Conservation (phyloP, 2,329 filamentous ascomycete species). For the Westerdykella aurantiaca region DNA sequence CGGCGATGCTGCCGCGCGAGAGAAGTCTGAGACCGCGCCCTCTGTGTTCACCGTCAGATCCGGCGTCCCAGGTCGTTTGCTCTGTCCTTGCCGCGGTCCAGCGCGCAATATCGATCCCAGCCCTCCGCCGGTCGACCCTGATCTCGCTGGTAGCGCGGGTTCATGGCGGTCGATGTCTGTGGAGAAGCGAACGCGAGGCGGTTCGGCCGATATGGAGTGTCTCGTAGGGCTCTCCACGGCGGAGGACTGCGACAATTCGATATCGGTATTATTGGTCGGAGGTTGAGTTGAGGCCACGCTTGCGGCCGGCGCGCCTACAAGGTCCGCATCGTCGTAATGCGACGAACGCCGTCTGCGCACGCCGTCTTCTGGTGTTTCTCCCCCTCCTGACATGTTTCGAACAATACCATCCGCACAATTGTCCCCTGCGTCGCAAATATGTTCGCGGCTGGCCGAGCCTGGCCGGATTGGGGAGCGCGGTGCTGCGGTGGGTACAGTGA, state of each 20-base stretch:
- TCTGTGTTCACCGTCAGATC: slow-evolving; percentile 33
- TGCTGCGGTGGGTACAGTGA: not conserved
- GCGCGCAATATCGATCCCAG: slow-evolving; percentile 10
- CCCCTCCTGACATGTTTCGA: not conserved
- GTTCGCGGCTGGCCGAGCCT: not conserved
- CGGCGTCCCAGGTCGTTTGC: slow-evolving; percentile 26
- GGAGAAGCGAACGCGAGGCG: slow-evolving; percentile 34
- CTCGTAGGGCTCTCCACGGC: slow-evolving; percentile 10
- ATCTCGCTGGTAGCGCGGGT: slow-evolving; percentile 10
- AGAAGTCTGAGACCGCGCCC: slow-evolving; percentile 14
- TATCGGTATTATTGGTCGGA: not conserved
- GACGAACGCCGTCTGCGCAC: not conserved
- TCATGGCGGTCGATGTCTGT: slow-evolving; percentile 29
- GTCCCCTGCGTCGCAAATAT: not conserved
- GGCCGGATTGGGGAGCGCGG: not conserved
- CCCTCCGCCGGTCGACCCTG: slow-evolving; percentile 10
- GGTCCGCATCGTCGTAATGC: not conserved
- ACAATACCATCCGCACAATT: not conserved
- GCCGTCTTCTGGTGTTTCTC: not conserved
- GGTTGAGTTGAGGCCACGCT: not conserved
- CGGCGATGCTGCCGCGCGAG: slow-evolving; percentile 2
- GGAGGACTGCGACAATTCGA: slow-evolving; percentile 10
- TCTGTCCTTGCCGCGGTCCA: slow-evolving; percentile 9
- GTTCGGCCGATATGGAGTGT: slow-evolving; percentile 23
- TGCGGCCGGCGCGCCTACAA: not conserved